Conservation (phyloP, 306 rosid species). For the Prinsepia uniflora region DNA sequence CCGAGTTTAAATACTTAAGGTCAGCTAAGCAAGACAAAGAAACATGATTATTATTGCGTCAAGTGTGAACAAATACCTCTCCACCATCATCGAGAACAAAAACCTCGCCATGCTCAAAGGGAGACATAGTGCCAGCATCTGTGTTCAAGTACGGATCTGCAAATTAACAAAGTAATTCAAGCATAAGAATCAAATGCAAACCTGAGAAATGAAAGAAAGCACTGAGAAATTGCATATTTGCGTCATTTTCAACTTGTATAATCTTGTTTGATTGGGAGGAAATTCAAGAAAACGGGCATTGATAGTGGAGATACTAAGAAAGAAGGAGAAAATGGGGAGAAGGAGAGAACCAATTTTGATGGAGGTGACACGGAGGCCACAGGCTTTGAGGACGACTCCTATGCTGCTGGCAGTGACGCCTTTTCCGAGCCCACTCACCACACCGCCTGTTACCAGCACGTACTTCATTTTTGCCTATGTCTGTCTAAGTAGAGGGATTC, state of each 20-base stretch:
- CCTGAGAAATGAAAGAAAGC: too few relatives aligned
- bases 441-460: constrained; percentile 88
- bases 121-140: constrained; percentile 99
- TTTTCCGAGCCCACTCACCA: constrained; percentile 97
- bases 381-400: constrained; percentile 92
- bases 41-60: too few relatives aligned
- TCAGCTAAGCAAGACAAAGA: neutral
- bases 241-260: too few relatives aligned
- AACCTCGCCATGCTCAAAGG: constrained; percentile 99
- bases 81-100: constrained; percentile 99
- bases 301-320: neutral
- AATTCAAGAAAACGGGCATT: neutral
- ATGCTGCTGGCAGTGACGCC: constrained; percentile 99
- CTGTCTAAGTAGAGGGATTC: neutral
- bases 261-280: neutral
- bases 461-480: constrained; percentile 48
- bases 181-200: too few relatives aligned
- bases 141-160: constrained; percentile 96
- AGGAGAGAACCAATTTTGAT: constrained; percentile 72
- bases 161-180: neutral
- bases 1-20: constrained; percentile 10
- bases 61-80: constrained; percentile 45
- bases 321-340: neutral
- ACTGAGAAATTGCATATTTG: too few relatives aligned
- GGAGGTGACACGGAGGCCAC: constrained; percentile 97